Conservation (phyloP, 176 grass and related monocot genomes). For the Alopecurus myosuroides region DNA sequence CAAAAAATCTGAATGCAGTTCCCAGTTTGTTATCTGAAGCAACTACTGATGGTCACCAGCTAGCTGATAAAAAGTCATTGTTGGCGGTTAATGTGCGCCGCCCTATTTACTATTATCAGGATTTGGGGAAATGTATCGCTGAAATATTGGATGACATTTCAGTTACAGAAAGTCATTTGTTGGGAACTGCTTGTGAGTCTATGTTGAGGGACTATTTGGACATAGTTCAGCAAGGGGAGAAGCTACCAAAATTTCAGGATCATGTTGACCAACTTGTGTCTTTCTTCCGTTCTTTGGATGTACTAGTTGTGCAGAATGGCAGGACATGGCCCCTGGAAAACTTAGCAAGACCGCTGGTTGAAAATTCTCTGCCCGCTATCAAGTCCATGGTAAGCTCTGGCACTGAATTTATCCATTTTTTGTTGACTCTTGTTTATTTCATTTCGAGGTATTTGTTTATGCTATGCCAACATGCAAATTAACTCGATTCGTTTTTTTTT, state of each 20-base stretch:
- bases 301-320: conserved; percentile 52
- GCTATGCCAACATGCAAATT: not conserved
- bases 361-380: conserved; percentile 53
- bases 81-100: conserved; percentile 12
- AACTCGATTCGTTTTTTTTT: conserved; percentile 18
- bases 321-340: conserved; percentile 73
- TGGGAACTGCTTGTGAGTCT: conserved; percentile 58
- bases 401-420: conserved; percentile 4
- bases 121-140: conserved; percentile 63
- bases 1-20: conserved; percentile 23
- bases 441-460: not conserved
- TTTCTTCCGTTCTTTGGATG: conserved; percentile 73
- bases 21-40: conserved; percentile 1
- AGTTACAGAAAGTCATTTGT: conserved; percentile 33
- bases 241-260: conserved; percentile 51
- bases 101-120: conserved; percentile 63
- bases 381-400: conserved; percentile 59
- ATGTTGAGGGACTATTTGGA: conserved; percentile 57
- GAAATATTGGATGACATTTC: conserved; percentile 66
- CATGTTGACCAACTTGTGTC: conserved; percentile 57
- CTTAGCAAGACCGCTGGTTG: conserved; percentile 70
- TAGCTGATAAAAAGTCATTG: conserved; percentile 37
- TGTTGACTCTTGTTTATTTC: not conserved
- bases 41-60: conserved; percentile 20
- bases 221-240: conserved; percentile 64